A percentile compares a stretch with the other conserved stretches of the same genome.
These are phyloP conservation scores for Plectosphaerella sp. DNA, from an alignment of 2,329 filamentous ascomycete species.

Conservation along the genomic window DNA sequence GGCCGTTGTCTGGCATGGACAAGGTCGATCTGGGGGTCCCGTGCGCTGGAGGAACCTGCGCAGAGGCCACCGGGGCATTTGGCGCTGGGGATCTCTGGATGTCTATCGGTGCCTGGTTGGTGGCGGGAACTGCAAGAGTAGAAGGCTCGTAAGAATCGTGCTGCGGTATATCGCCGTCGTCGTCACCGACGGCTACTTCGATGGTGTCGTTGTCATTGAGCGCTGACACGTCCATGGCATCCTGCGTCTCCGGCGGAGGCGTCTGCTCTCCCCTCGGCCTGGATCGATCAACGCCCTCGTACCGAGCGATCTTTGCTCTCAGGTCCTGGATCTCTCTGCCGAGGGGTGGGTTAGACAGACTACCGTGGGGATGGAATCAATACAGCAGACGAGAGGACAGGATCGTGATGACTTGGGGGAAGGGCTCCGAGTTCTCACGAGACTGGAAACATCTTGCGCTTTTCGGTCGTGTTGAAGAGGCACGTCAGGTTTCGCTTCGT, in stretches of 20 bases:
- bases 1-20: neutral
- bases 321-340: neutral
- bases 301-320: neutral
- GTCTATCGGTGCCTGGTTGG: neutral
- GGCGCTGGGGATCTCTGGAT: neutral
- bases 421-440: neutral
- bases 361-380: neutral
- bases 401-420: neutral
- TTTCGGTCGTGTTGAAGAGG: slow-evolving; percentile 4
- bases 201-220: neutral
- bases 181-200: neutral
- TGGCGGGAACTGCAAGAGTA: neutral
- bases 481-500: slow-evolving; percentile 6
- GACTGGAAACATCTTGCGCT: slow-evolving; percentile 10
- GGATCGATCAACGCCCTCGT: neutral
- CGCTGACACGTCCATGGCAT: neutral
- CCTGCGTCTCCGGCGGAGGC: neutral
- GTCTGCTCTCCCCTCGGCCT: neutral
- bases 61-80: neutral
- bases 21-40: neutral
- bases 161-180: neutral
- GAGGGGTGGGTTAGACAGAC: neutral
- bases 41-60: no score
- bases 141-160: neutral
- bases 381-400: neutral